Evolutionary conservation across 2,329 filamentous ascomycete species (phyloP).

Genomic region (Penicillium sp.): DNA sequence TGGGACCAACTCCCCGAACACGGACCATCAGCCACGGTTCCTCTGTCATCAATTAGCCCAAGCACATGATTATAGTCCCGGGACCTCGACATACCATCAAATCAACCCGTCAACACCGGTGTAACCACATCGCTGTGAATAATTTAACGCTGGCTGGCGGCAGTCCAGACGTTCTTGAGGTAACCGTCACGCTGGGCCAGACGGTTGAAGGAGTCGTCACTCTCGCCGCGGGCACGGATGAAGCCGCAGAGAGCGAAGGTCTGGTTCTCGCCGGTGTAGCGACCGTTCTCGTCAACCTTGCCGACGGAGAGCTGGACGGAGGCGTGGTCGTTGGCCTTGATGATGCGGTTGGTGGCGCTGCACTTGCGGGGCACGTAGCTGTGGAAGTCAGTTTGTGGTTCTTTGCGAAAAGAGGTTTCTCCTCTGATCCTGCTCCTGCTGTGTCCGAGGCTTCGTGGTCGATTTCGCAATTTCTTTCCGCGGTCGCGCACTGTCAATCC

Average conservation of each 20-base stretch:
- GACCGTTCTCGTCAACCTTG: constrained; percentile 99
- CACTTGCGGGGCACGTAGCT: constrained; percentile 99
- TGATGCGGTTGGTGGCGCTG: constrained; percentile 98
- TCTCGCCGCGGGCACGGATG: constrained; percentile 96
- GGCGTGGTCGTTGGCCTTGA: constrained; percentile 99
- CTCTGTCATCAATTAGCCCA: constrained; percentile 10
- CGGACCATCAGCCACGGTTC: constrained; percentile 28
- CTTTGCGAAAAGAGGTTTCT: constrained; percentile 7
- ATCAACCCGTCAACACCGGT: constrained; percentile 32
- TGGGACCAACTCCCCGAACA: constrained; percentile 27
- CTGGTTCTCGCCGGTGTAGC: constrained; percentile 95
- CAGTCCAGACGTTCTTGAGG: constrained; percentile 96
- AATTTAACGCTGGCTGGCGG: constrained; percentile 57
- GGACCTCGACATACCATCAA: constrained; percentile 26
- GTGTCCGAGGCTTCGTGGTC: constrained; percentile 9
- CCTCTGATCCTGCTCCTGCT: not conserved
- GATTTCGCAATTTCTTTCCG: constrained; percentile 7
- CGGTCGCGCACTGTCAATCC: not conserved
- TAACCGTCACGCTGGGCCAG: constrained; percentile 94
- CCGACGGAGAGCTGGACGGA: constrained; percentile 95
- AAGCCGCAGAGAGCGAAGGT: constrained; percentile 97
- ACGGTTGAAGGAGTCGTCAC: constrained; percentile 94
- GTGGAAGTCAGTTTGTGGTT: constrained; percentile 21
- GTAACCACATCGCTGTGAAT: constrained; percentile 19
- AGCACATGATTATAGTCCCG: not conserved